Base-by-base conservation (phyloP, 257 asterid species). In the Nemophila menziesii region DNA sequence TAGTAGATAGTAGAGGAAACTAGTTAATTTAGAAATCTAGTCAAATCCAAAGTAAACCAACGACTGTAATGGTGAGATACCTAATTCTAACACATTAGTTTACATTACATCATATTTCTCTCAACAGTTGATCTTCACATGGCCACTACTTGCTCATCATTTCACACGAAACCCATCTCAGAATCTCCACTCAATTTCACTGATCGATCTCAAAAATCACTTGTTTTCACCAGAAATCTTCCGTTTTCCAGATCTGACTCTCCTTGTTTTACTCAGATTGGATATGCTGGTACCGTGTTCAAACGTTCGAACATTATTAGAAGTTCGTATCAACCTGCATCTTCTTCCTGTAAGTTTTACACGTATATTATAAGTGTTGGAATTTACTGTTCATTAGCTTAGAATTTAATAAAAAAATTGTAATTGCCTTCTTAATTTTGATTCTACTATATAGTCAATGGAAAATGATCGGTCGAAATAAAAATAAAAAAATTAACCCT, bases 291-390 rank as follows among this genome's bases (percentile, higher is more conserved):
- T 17, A 40, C 21, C 18, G 42, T 65, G 20, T 13, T 5, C 10
- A 57, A 36, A 29, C 57, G 40, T 43, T 56, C 66, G 10, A 52
- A 45, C 58, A 58, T 56, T 38, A 16, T 65, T 63, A 59, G 39
- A 21, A 60, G 64, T 58, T 70, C 92, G 14, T 56, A 27, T 62
- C 67, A 49, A 49, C 18, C 64, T 48, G 75, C 49, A 22, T 14
- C 73, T 43, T 66, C 82, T 24, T 12, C 65, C 6, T 78, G 97
- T 75, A 49, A 70, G 51, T 54, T 58, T n/a, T 3, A n/a, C n/a
- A n/a, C n/a, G n/a, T n/a, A n/a, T n/a, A n/a, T n/a, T n/a, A n/a
- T n/a, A n/a, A n/a, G n/a, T n/a, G n/a, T n/a, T n/a, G n/a, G n/a
- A n/a, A n/a, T n/a, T n/a, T n/a, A n/a, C n/a, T n/a, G n/a, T n/a